Conservation (phyloP, 1,284 basidiomycete species). For the Xanthoconium separans region DNA sequence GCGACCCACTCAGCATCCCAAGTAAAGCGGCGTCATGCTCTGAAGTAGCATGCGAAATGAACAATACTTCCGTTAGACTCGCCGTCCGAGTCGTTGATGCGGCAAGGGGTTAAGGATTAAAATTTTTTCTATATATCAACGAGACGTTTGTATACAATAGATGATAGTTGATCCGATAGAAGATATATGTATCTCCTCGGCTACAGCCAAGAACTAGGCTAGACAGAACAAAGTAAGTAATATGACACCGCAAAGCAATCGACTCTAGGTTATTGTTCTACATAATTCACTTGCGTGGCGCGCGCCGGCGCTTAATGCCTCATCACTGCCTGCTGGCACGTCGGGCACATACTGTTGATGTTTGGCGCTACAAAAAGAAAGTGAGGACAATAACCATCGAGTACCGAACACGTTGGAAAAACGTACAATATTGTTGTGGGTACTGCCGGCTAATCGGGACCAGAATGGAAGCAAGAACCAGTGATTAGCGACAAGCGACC, state of each 20-base stretch:
- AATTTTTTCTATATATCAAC: conserved; percentile 6
- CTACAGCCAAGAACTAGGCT: conserved; percentile 26
- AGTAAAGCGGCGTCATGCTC: background rate
- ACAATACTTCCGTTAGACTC: conserved; percentile 32
- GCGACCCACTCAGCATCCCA: conserved; percentile 19
- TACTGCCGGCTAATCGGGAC: conserved; percentile 35
- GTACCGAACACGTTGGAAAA: background rate
- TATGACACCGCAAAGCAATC: conserved; percentile 7
- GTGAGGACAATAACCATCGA: background rate
- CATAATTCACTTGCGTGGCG: background rate
- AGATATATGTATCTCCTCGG: conserved; percentile 28
- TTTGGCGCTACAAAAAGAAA: conserved; percentile 36
- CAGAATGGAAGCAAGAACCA: conserved; percentile 5
- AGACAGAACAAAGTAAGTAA: conserved; percentile 26
- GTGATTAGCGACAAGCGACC: conserved; percentile 18
- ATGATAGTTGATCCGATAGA: conserved; percentile 13
- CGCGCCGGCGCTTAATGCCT: conserved; percentile 22
- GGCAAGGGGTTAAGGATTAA: conserved; percentile 12
- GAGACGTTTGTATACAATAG: conserved; percentile 18
- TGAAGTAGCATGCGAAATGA: conserved; percentile 11
- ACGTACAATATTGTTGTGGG: conserved; percentile 47
- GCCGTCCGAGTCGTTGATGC: conserved; percentile 5
- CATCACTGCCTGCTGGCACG: conserved; percentile 35
- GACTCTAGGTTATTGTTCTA: conserved; percentile 11
- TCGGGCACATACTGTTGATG: conserved; percentile 40